Percentiles rank a stretch among this genome's conserved stretches.
phyloP scores from a whole-genome alignment of 768 basidiomycete genomes.

The Suillus fuscotomentosus region DNA sequence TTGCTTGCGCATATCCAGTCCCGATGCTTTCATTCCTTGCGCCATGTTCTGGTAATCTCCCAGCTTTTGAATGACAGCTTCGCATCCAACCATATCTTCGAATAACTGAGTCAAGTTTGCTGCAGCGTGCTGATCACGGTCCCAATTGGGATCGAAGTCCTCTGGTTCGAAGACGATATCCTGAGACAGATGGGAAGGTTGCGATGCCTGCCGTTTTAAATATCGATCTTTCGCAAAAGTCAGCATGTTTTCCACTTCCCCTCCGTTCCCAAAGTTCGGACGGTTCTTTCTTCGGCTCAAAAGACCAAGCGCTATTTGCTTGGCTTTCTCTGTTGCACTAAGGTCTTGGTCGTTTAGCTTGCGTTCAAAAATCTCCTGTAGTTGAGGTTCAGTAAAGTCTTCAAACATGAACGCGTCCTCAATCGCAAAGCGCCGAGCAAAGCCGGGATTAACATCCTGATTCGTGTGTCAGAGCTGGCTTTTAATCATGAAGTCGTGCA shows the following conservation, averaged over 20 bases:
- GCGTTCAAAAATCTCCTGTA: conserved; percentile 48
- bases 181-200: conserved; percentile 16
- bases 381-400: conserved; percentile 55
- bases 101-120: conserved; percentile 56
- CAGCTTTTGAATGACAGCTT: conserved; percentile 49
- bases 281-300: conserved; percentile 37
- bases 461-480: neutral
- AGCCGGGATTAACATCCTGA: conserved; percentile 70
- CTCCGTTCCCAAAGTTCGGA: conserved; percentile 66
- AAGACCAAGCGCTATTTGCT: conserved; percentile 50
- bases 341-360: conserved; percentile 62
- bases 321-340: conserved; percentile 53
- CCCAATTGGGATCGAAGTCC: conserved; percentile 63
- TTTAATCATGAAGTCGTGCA: neutral
- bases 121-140: conserved; percentile 47
- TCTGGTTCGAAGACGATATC: conserved; percentile 36
- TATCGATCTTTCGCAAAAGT: conserved; percentile 49
- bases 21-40: conserved; percentile 36
- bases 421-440: conserved; percentile 64
- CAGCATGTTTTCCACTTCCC: conserved; percentile 63
- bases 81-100: conserved; percentile 61
- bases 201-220: conserved; percentile 35
- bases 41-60: conserved; percentile 53
- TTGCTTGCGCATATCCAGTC: conserved; percentile 45
- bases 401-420: conserved; percentile 70